Evolutionary conservation across 139 green algal genomes (phyloP), one percentile per base, ranked within the genome.

Genomic region (Tetradesmus obliquus): DNA sequence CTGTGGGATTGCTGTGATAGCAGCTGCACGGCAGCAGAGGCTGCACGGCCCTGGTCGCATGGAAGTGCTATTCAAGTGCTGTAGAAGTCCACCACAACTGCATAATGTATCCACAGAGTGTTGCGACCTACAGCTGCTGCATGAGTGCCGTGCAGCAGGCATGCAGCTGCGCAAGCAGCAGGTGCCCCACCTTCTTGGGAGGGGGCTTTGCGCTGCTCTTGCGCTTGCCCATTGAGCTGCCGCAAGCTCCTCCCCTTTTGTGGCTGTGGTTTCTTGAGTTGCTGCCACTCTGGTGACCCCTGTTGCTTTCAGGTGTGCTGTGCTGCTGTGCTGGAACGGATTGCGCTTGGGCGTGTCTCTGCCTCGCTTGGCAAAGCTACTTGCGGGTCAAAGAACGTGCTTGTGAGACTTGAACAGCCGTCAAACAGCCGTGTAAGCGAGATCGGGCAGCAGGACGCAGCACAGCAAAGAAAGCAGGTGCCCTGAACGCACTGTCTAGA

Each of bases 191-290:
- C 86, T 94, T 94, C 66, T 96, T 96, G 6, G 94, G 89, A 55
- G 94, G 94, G 1, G 94, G 88, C 90, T 95, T 95, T 19, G 89
- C 80, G 58, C 69, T 86, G 90, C 86, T 91, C 69, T 95, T 96
- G 17, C 94, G 90, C 91, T 96, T 96, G 51, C 94, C 94, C 94
- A 95, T 95, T 45, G 55, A 54, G 80, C 80, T 10, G 60, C 60
- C 60, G 60, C 9, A 12, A 12, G 60, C 60, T 71, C 60, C 60
- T 71, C 60, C 60, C 60, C 60, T 19, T 15, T 15, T 4, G 60
- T 71, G 19, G 60, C 9, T 20, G 19, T 4, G 8, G 9, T 71
- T 71, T 13, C 60, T 66, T 71, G 60, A 19, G 32, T 71, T 71
- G 60, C 9, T 71, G 60, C 60, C 2, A 71, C 60, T 13, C 19